These are phyloP conservation scores for Metarhizium brunneum DNA, from an alignment of 2,329 filamentous ascomycete species.

Conservation along the genomic window DNA sequence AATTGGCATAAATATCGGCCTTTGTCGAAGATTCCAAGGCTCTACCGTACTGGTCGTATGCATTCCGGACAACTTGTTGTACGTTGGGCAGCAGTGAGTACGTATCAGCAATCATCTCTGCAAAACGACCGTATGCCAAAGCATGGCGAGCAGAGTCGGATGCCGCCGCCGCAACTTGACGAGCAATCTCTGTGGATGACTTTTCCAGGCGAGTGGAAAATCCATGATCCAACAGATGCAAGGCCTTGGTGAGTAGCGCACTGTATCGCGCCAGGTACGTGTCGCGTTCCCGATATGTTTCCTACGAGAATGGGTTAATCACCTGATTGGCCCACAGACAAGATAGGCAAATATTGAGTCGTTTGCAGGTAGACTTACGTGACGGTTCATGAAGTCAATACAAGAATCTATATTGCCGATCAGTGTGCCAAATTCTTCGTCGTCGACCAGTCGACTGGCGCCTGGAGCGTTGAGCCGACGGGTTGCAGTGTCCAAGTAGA, in stretches of 20 bases:
- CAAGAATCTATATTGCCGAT: slow-evolving; percentile 81
- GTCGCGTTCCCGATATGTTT: slow-evolving; percentile 77
- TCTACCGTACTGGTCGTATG: slow-evolving; percentile 43
- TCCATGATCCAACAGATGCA: slow-evolving; percentile 52
- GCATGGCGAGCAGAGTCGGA: slow-evolving; percentile 52
- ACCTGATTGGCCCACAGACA: not conserved
- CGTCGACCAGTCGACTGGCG: slow-evolving; percentile 75
- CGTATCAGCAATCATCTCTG: slow-evolving; percentile 47
- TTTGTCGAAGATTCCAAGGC: slow-evolving; percentile 32
- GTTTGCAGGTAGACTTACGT: slow-evolving; percentile 44
- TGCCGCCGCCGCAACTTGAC: slow-evolving; percentile 44
- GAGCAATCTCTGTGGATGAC: slow-evolving; percentile 43
- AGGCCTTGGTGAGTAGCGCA: slow-evolving; percentile 60
- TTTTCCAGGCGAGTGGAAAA: slow-evolving; percentile 43
- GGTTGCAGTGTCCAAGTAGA: slow-evolving; percentile 85
- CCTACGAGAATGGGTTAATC: slow-evolving; percentile 31
- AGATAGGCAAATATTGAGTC: not conserved
- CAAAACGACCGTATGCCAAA: slow-evolving; percentile 50
- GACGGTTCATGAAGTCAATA: slow-evolving; percentile 81
- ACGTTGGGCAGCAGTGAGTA: slow-evolving; percentile 48
- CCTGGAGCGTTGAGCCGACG: slow-evolving; percentile 86
- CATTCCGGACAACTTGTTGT: slow-evolving; percentile 39
- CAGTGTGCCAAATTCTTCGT: slow-evolving; percentile 80
- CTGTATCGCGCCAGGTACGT: slow-evolving; percentile 83
- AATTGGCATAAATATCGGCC: slow-evolving; percentile 43